Evolutionary conservation across 2,329 filamentous ascomycete genomes (phyloP).

Genomic region (Blastomyces emzantsi): DNA sequence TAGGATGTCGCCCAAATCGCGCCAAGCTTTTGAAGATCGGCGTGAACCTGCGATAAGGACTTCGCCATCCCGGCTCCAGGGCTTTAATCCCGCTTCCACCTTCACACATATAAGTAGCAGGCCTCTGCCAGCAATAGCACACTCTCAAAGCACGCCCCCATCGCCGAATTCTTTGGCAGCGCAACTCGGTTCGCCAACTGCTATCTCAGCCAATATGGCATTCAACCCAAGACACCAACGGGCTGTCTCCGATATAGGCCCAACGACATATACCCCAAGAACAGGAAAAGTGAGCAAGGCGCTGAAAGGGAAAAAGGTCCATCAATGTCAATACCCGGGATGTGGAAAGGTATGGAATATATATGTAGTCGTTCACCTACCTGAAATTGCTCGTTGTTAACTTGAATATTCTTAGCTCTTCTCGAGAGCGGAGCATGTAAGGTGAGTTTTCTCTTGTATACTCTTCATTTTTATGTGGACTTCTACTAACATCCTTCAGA

Average conservation of each 20-base stretch:
- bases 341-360: slow-evolving; percentile 38
- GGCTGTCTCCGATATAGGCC: slow-evolving; percentile 11
- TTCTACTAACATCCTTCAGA: slow-evolving; percentile 19
- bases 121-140: neutral
- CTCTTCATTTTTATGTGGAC: neutral
- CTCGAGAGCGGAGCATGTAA: slow-evolving; percentile 42
- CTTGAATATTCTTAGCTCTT: slow-evolving; percentile 33
- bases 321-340: slow-evolving; percentile 40
- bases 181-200: neutral
- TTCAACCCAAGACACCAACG: slow-evolving; percentile 4
- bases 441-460: slow-evolving; percentile 20
- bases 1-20: neutral
- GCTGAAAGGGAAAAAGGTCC: slow-evolving; percentile 42
- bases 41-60: neutral
- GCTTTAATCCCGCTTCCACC: neutral
- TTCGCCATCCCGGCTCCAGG: neutral
- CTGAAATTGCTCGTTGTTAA: slow-evolving; percentile 10
- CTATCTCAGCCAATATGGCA: neutral
- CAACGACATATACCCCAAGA: slow-evolving; percentile 41
- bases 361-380: slow-evolving; percentile 19
- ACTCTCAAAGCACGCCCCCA: neutral
- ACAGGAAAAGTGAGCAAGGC: slow-evolving; percentile 33
- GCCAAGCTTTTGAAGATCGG: slow-evolving; percentile 8
- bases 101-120: slow-evolving; percentile 5
- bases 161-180: neutral